Percentiles rank a stretch among this genome's conserved stretches.
Conservation (phyloP, 352 stramenopile species). For the Salisapilia sapeloensis region DNA sequence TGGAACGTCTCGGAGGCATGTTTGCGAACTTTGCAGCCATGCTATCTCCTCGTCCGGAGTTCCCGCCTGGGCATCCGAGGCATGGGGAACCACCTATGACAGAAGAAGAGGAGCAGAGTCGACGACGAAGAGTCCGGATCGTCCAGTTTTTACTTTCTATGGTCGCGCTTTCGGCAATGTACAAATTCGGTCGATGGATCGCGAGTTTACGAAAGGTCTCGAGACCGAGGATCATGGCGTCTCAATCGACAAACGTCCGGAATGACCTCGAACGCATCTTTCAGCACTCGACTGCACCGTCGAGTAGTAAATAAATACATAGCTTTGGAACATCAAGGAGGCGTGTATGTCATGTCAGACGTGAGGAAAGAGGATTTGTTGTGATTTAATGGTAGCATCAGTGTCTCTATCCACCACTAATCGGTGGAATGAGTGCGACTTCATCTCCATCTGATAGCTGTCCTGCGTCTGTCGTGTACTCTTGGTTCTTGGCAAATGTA, state of each 20-base stretch:
- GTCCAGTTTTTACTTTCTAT: slow-evolving; percentile 68
- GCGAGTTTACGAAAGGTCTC: slow-evolving; percentile 16
- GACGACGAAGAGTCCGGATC: slow-evolving; percentile 47
- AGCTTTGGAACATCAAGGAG: no score
- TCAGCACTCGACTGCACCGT: slow-evolving; percentile 22
- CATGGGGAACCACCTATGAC: slow-evolving; percentile 39
- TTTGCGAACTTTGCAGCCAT: slow-evolving; percentile 47
- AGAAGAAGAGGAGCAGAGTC: slow-evolving; percentile 59
- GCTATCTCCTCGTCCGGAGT: slow-evolving; percentile 37
- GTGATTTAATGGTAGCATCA: background rate
- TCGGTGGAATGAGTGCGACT: slow-evolving; percentile 69
- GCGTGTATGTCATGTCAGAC: no score
- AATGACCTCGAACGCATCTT: slow-evolving; percentile 56
- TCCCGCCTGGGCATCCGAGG: slow-evolving; percentile 52
- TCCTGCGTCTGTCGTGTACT: slow-evolving; percentile 32
- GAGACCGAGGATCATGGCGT: slow-evolving; percentile 14
- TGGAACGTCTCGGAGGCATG: slow-evolving; percentile 70
- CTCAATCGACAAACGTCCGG: background rate
- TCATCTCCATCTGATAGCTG: slow-evolving; percentile 43
- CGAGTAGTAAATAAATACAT: no score
- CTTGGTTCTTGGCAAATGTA: slow-evolving; percentile 53
- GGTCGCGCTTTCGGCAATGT: slow-evolving; percentile 22
- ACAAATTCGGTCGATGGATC: slow-evolving; percentile 44
- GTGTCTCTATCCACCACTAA: slow-evolving; percentile 24
- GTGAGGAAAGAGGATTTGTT: background rate